These are phyloP conservation scores for Serendipita sp. DNA, from an alignment of 768 basidiomycete genomes.

Conservation along the genomic window DNA sequence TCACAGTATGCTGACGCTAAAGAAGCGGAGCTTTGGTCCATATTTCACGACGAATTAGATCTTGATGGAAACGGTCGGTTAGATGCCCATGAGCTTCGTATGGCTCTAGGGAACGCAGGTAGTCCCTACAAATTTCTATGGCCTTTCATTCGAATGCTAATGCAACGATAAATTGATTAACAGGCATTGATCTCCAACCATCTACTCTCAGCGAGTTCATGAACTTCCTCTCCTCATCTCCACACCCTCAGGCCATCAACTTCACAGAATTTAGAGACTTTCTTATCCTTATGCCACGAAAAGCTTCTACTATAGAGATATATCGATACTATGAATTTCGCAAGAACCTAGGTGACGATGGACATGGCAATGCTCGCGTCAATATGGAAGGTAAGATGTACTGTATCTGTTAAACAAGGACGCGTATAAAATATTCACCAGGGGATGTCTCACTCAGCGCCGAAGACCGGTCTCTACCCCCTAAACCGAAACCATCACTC, in stretches of 20 bases:
- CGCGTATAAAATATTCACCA: constrained; percentile 18
- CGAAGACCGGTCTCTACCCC: constrained; percentile 44
- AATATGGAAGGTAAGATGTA: constrained; percentile 67
- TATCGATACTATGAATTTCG: constrained; percentile 63
- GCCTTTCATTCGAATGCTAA: not conserved
- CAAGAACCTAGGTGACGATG: constrained; percentile 55
- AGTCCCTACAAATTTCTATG: constrained; percentile 13
- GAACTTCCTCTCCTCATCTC: constrained; percentile 53
- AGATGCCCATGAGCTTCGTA: constrained; percentile 43
- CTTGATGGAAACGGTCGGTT: constrained; percentile 74
- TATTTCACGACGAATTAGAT: constrained; percentile 84
- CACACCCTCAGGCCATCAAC: constrained; percentile 49
- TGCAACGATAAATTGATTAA: not conserved
- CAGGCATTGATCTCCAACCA: constrained; percentile 58
- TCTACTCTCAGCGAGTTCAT: constrained; percentile 70
- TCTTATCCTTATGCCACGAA: constrained; percentile 69
- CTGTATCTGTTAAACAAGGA: constrained; percentile 1
- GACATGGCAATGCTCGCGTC: constrained; percentile 59
- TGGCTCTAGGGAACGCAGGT: constrained; percentile 64
- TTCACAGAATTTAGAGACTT: constrained; percentile 85
- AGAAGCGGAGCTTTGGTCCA: constrained; percentile 78
- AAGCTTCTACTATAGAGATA: constrained; percentile 67
- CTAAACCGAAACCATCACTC: constrained; percentile 7
- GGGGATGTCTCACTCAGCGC: constrained; percentile 66
- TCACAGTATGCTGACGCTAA: constrained; percentile 54